Evolutionary conservation across 805 yeast species (phyloP).

Genomic region (Starmerella riodocensis): DNA sequence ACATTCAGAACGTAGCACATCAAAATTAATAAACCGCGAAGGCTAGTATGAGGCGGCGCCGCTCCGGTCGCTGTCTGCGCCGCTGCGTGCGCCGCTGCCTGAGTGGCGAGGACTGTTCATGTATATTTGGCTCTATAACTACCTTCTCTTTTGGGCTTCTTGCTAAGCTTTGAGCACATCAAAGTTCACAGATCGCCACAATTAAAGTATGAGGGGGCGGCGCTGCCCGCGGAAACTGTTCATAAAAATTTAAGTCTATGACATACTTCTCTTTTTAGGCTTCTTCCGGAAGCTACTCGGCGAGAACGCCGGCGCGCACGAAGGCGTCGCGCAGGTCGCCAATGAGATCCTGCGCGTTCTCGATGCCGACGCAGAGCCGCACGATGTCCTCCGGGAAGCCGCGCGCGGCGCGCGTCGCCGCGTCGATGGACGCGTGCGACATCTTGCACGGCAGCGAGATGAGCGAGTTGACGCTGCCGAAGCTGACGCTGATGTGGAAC

Average conservation of each 20-base stretch:
- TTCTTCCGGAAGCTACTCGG: not conserved
- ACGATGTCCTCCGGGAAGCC: conserved; percentile 86
- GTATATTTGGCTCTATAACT: no score
- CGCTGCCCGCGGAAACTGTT: no score
- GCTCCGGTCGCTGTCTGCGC: no score
- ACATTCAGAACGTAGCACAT: no score
- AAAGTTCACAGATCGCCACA: no score
- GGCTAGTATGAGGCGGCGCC: no score
- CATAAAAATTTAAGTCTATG: not conserved
- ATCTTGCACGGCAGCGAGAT: conserved; percentile 88
- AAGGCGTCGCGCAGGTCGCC: conserved; percentile 67
- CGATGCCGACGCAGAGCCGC: conserved; percentile 85
- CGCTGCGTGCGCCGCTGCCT: no score
- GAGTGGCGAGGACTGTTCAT: no score
- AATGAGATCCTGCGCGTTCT: conserved; percentile 64
- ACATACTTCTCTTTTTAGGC: not conserved
- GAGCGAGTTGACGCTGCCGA: conserved; percentile 86
- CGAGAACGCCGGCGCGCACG: conserved; percentile 40
- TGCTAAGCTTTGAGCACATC: no score
- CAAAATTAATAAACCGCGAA: no score
- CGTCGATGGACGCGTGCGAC: conserved; percentile 96
- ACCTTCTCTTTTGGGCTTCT: no score
- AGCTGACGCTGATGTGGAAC: conserved; percentile 81
- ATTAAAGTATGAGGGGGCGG: no score
- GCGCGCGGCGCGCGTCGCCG: conserved; percentile 72